Base-by-base conservation (phyloP, 805 yeast species). In the Metschnikowia cerradonensis region DNA sequence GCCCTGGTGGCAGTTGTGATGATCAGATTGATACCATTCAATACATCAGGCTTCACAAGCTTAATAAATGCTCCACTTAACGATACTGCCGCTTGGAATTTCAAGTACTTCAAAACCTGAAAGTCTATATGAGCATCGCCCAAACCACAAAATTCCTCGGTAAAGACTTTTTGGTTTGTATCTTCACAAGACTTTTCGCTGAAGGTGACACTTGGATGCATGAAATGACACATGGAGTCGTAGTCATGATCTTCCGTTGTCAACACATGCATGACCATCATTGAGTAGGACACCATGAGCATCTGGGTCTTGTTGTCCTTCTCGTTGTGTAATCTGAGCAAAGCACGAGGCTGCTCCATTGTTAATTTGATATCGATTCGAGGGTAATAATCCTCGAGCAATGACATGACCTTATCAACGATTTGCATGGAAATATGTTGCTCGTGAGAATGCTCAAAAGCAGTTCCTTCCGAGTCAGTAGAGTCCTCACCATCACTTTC, bases 201-300 rank as follows among this genome's bases (percentile, higher is more conserved):
- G 51, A 67, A 73, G 0, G 58, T 55, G 1, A 67, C 52, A 6
- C 63, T 58, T 2, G 77, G 77, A 41, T 66, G 64, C 17, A 71
- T 53, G 15, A 72, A 50, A 45, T 69, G 68, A 48, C 73, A 71
- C 30, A 61, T 66, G 5, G 67, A 58, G 33, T 65, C 67, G 53
- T 73, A 73, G 33, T 66, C 67, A 46, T 72, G 57, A 14, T 60
- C 52, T 8, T 49, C 52, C 2, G 71, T 64, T 1, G 76, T 72
- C 35, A 58, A 38, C 4, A 72, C 52, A 41, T 67, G 72, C 37
- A 73, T 55, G 49, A 68, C 62, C 48, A 72, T 56, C 50, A 70
- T 61, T 3, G 76, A 67, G 54, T 67, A 72, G 1, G 71, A 62
- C 31, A 68, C 61, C 48, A 66, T 65, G 30, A 73, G 51, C 33